Evolutionary conservation across 2,329 filamentous ascomycete species (phyloP).

Genomic region (Pyrenochaeta sp.): DNA sequence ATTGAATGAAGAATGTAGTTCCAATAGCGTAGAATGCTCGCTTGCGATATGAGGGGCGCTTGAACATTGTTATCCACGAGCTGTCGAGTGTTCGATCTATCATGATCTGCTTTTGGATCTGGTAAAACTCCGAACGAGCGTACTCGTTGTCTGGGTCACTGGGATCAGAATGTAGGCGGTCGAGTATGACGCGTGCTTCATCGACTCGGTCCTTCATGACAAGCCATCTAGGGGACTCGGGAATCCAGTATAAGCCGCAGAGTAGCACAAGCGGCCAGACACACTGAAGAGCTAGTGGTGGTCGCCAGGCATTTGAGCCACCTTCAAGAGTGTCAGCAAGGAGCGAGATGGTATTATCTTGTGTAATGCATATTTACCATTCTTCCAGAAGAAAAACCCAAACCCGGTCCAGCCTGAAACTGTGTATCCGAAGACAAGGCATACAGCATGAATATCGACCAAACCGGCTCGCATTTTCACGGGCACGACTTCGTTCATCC

Average conservation of each 20-base stretch:
- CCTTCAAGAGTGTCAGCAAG: neutral
- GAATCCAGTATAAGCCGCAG: slow-evolving; percentile 62
- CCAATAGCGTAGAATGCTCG: slow-evolving; percentile 34
- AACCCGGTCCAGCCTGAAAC: slow-evolving; percentile 35
- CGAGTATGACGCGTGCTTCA: slow-evolving; percentile 66
- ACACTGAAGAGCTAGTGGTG: slow-evolving; percentile 59
- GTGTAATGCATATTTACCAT: slow-evolving; percentile 4
- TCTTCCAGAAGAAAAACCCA: neutral
- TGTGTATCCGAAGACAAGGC: slow-evolving; percentile 31
- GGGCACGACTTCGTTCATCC: slow-evolving; percentile 47
- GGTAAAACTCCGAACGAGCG: slow-evolving; percentile 37
- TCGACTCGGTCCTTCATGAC: slow-evolving; percentile 68
- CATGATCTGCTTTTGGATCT: slow-evolving; percentile 40
- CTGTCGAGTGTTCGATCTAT: slow-evolving; percentile 35
- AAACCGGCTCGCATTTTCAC: slow-evolving; percentile 41
- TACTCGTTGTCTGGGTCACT: slow-evolving; percentile 47
- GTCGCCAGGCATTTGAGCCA: slow-evolving; percentile 47
- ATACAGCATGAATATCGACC: slow-evolving; percentile 44
- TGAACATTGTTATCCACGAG: slow-evolving; percentile 35
- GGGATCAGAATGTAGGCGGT: slow-evolving; percentile 68
- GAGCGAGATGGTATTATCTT: neutral
- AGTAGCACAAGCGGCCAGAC: slow-evolving; percentile 57
- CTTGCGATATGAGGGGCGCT: slow-evolving; percentile 36
- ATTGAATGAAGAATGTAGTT: slow-evolving; percentile 39
- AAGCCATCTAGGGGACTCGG: slow-evolving; percentile 66